A percentile compares a stretch with the other conserved stretches of the same genome.
Conservation (phyloP, 345 rosid species). For the Sonneratia alba region DNA sequence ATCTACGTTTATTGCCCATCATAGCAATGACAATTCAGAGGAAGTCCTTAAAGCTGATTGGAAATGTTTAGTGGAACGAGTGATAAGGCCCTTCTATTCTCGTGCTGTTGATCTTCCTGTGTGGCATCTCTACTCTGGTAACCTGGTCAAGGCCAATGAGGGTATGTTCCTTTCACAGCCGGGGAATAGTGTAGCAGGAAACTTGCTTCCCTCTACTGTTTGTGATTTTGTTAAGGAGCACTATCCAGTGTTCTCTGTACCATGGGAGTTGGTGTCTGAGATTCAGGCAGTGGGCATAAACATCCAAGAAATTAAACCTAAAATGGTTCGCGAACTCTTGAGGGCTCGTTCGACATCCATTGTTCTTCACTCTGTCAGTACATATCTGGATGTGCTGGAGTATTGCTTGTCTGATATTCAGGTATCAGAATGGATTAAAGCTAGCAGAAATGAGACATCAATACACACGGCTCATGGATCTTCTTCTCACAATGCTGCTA, state of each 20-base stretch:
- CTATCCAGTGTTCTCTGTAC: constrained; percentile 82
- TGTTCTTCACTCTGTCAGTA: constrained; percentile 75
- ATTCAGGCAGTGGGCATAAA: constrained; percentile 64
- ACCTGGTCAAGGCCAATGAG: constrained; percentile 77
- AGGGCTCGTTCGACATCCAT: constrained; percentile 50
- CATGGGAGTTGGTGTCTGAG: constrained; percentile 86
- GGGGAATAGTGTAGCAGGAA: constrained; percentile 63
- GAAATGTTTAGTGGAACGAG: constrained; percentile 72
- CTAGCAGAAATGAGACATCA: constrained; percentile 20
- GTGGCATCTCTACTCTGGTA: constrained; percentile 93
- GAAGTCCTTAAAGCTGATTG: constrained; percentile 47
- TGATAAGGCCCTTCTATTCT: constrained; percentile 72
- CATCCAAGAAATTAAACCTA: constrained; percentile 78
- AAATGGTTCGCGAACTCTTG: constrained; percentile 88
- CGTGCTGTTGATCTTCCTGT: constrained; percentile 80
- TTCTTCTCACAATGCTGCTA: constrained; percentile 33
- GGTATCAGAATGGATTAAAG: constrained; percentile 31
- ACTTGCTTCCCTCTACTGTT: constrained; percentile 83
- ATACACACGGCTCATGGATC: constrained; percentile 20
- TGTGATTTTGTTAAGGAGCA: constrained; percentile 93
- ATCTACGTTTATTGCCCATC: constrained; percentile 33
- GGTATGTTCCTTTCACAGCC: constrained; percentile 97
- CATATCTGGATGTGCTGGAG: constrained; percentile 81
- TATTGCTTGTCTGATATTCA: constrained; percentile 82
- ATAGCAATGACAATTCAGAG: constrained; percentile 20